Conservation (phyloP, 1,284 basidiomycete species). For the Rhizopogon parksii region DNA sequence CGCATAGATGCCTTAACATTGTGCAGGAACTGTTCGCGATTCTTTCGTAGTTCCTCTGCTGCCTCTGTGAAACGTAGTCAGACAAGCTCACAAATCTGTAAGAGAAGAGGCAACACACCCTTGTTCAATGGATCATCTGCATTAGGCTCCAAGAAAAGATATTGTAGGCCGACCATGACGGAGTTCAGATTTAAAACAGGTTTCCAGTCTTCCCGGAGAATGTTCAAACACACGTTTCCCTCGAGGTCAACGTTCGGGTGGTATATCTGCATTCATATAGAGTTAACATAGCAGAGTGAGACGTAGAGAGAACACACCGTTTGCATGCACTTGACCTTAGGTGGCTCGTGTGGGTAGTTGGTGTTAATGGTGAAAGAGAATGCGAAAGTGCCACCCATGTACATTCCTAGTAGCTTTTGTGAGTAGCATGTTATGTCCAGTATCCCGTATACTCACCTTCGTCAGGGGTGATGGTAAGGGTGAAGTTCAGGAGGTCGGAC, state of each 20-base stretch:
- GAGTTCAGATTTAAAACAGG: conserved; percentile 96
- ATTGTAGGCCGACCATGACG: conserved; percentile 96
- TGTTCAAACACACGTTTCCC: conserved; percentile 95
- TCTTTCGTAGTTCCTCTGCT: conserved; percentile 85
- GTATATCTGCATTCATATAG: conserved; percentile 68
- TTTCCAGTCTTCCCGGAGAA: conserved; percentile 99
- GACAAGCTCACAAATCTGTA: conserved; percentile 5
- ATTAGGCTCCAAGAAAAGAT: conserved; percentile 97
- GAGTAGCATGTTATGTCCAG: conserved; percentile 7
- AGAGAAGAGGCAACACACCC: conserved; percentile 46
- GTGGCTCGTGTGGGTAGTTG: conserved; percentile 98
- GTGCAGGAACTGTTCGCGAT: conserved; percentile 71
- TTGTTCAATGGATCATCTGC: conserved; percentile 99
- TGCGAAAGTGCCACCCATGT: conserved; percentile 88
- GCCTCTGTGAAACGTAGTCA: conserved; percentile 59
- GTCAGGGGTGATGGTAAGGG: conserved; percentile 91
- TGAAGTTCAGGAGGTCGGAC: conserved; percentile 92
- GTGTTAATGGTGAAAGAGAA: conserved; percentile 96
- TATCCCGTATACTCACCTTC: conserved; percentile 59
- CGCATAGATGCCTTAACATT: conserved; percentile 84
- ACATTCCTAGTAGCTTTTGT: conserved; percentile 70
- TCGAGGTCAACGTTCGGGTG: conserved; percentile 98
- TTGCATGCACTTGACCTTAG: conserved; percentile 96
- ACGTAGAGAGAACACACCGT: conserved; percentile 51
- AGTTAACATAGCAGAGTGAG: conserved; percentile 4